Evolutionary conservation across 2,329 filamentous ascomycete genomes (phyloP).

Genomic region (Trichophaea hybrida): DNA sequence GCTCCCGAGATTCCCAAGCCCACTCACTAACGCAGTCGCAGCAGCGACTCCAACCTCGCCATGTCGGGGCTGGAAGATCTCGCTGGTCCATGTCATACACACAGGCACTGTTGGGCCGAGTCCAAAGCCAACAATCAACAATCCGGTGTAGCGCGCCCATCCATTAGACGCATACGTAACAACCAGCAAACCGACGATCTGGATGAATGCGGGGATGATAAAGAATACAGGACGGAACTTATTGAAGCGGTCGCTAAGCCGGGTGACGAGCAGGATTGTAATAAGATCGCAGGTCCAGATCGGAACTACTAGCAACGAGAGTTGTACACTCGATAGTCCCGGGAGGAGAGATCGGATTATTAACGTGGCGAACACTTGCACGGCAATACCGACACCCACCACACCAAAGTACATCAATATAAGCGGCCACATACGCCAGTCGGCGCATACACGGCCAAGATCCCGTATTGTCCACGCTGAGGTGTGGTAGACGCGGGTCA

Average conservation of each 20-base stretch:
- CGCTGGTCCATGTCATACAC: constrained; percentile 82
- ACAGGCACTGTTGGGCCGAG: constrained; percentile 82
- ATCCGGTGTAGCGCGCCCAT: constrained; percentile 75
- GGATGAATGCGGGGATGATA: constrained; percentile 56
- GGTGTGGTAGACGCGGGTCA: constrained; percentile 65
- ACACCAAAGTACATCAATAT: constrained; percentile 90
- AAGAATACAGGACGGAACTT: constrained; percentile 68
- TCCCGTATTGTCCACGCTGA: constrained; percentile 60
- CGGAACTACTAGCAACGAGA: constrained; percentile 73
- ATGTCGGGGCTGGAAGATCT: constrained; percentile 79
- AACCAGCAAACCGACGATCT: constrained; percentile 66
- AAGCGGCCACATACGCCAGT: constrained; percentile 81
- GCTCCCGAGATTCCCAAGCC: constrained; percentile 72
- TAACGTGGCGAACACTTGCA: constrained; percentile 73
- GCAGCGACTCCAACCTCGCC: constrained; percentile 83
- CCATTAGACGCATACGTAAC: constrained; percentile 55
- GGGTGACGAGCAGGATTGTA: constrained; percentile 72
- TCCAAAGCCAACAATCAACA: constrained; percentile 82
- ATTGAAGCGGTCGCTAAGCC: constrained; percentile 77
- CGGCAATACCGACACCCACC: constrained; percentile 80
- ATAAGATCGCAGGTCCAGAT: constrained; percentile 90
- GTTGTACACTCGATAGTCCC: constrained; percentile 53
- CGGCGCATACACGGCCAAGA: constrained; percentile 53
- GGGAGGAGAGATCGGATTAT: constrained; percentile 72
- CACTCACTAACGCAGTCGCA: constrained; percentile 71